These are phyloP conservation scores for Golubevia sp. DNA, from an alignment of 1,284 basidiomycete species.

Conservation along the genomic window DNA sequence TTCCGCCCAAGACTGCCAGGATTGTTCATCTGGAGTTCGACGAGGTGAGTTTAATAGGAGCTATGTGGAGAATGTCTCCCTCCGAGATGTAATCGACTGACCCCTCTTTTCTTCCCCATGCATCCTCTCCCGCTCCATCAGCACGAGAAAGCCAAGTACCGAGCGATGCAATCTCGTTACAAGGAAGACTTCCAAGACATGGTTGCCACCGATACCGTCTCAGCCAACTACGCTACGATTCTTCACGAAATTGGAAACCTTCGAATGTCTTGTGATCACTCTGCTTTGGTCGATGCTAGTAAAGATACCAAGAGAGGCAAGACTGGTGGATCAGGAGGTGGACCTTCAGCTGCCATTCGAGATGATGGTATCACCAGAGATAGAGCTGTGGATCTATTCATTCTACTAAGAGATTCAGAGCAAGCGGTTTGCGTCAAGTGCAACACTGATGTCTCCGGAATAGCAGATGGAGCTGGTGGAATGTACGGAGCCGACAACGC, in stretches of 20 bases:
- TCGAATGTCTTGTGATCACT: constrained; percentile 58
- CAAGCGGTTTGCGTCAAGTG: constrained; percentile 42
- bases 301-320: constrained; percentile 34
- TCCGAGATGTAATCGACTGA: neutral
- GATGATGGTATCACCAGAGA: constrained; percentile 45
- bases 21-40: constrained; percentile 44
- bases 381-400: constrained; percentile 38
- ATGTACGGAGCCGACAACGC: constrained; percentile 13
- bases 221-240: constrained; percentile 54
- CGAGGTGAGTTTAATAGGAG: constrained; percentile 5
- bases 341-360: constrained; percentile 24
- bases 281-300: constrained; percentile 47
- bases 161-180: constrained; percentile 44
- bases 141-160: constrained; percentile 46
- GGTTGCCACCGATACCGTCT: constrained; percentile 42
- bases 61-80: neutral
- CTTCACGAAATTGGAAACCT: constrained; percentile 55
- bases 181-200: constrained; percentile 54
- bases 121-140: too few relatives aligned
- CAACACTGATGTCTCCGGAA: constrained; percentile 26
- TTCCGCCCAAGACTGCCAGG: constrained; percentile 40
- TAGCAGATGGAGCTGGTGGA: constrained; percentile 8
- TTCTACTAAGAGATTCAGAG: constrained; percentile 31
- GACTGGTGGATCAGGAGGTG: constrained; percentile 22
- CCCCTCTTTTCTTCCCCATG: too few relatives aligned